A percentile compares a stretch with the other conserved stretches of the same genome.
Evolutionary conservation across 805 yeast species (phyloP).

Genomic region (Kodamaea fukazawae): DNA sequence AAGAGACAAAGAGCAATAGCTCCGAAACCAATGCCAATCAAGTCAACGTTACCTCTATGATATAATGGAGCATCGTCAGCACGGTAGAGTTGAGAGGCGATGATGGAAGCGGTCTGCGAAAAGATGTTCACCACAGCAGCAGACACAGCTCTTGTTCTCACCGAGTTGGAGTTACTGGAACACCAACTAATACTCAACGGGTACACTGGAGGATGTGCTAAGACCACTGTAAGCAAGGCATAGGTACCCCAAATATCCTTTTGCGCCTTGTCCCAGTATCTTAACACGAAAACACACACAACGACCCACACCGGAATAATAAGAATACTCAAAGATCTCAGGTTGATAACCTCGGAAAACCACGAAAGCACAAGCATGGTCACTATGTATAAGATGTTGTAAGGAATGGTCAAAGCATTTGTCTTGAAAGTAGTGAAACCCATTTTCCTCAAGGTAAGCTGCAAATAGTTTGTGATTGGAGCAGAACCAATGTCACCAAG

Average conservation of each 20-base stretch:
- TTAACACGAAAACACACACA: slow-evolving; percentile 21
- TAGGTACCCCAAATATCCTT: slow-evolving; percentile 43
- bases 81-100: slow-evolving; percentile 55
- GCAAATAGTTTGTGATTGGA: slow-evolving; percentile 15
- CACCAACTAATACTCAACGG: slow-evolving; percentile 60
- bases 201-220: slow-evolving; percentile 50
- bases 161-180: slow-evolving; percentile 60
- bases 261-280: slow-evolving; percentile 45
- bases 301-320: slow-evolving; percentile 18
- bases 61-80: slow-evolving; percentile 59
- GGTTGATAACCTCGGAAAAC: slow-evolving; percentile 23
- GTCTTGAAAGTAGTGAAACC: slow-evolving; percentile 55
- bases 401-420: slow-evolving; percentile 53
- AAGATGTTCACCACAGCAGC: slow-evolving; percentile 66
- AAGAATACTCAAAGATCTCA: slow-evolving; percentile 14
- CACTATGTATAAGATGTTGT: slow-evolving; percentile 25
- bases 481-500: slow-evolving; percentile 19
- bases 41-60: slow-evolving; percentile 51
- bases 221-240: slow-evolving; percentile 33
- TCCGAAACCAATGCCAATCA: slow-evolving; percentile 39
- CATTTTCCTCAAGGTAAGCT: slow-evolving; percentile 21
- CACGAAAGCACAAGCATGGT: slow-evolving; percentile 21
- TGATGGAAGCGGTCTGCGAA: slow-evolving; percentile 57
- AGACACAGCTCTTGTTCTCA: slow-evolving; percentile 59
- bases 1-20: slow-evolving; percentile 27